Evolutionary conservation across 352 stramenopile species (phyloP), one percentile per base, ranked within the genome.

Genomic region (Phytopythium ostracodes): DNA sequence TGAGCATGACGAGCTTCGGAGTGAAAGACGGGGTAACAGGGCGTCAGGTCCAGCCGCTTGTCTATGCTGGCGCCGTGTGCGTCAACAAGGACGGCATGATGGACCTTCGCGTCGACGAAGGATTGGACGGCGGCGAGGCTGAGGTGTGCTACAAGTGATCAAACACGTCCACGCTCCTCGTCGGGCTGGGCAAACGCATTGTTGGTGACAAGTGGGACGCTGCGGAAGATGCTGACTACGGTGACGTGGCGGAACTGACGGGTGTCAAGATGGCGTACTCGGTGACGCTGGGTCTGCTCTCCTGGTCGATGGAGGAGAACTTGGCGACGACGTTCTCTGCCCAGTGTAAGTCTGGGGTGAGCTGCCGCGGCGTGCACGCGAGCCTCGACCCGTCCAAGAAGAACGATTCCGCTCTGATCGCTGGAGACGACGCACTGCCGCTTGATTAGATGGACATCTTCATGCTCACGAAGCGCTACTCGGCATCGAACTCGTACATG

Each of bases 261-360:
- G 47, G 22, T 6, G 24, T 53, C 47, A 25, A 53, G 24, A 31
- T 53, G 14, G 47, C 35, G 14, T 53, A 53, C 47, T 70, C 66
- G 18, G 27, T 72, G 14, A 70, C 66, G n/a, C 52, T 72, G 4
- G 66, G 62, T 11, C 43, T 65, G 17, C 44, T 70, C n/a, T 67
- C 66, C 24, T 73, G 47, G 47, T 31, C n/a, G 17, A 10, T 53
- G 14, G 47, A 35, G 18, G 24, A 12, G 25, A 18, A 53, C 15
- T 9, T 53, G 20, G 47, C 47, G 20, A 35, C 8, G 22, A 25
- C 22, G 4, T 31, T 53, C 47, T 1, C 22, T 31, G 47, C 22
- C 1, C 14, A 53, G 24, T 53, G 47, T 24, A 31, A 25, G n/a
- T 1, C 15, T 20, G 24, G 29, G 1, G 47, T 22, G 47, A 31